Percentiles rank a stretch among this genome's conserved stretches.
Evolutionary conservation across 2,329 filamentous ascomycete species (phyloP).

Genomic region (Ceratocystis lukuohia): DNA sequence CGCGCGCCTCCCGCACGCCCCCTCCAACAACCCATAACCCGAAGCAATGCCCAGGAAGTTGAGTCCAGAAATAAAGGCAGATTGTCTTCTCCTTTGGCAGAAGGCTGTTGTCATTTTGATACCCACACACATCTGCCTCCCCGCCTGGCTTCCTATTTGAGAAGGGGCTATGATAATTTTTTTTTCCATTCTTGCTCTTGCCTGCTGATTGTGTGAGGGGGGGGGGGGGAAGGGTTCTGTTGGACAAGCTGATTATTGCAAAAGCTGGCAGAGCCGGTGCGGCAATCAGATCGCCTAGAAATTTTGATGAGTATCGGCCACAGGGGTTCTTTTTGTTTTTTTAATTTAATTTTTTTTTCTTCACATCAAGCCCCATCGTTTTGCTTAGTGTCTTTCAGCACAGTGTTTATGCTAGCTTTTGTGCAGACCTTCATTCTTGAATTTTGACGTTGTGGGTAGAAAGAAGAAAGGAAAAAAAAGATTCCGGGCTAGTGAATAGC

Average conservation of each 20-base stretch:
- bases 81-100: not conserved
- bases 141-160: not conserved
- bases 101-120: not conserved
- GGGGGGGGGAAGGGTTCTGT: not conserved
- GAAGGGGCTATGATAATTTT: not conserved
- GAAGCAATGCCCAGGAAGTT: not conserved
- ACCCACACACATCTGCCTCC: not conserved
- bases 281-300: not conserved
- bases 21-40: not conserved
- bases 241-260: not conserved
- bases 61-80: not conserved
- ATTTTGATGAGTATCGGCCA: not conserved
- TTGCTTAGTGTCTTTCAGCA: not conserved
- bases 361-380: not conserved
- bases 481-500: not conserved
- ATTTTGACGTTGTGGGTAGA: constrained; percentile 2
- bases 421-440: not conserved
- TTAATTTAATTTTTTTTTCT: not conserved
- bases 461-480: constrained; percentile 1
- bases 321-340: not conserved
- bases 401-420: not conserved
- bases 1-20: not conserved
- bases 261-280: not conserved
- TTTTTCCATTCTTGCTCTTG: not conserved
- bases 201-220: not conserved